Evolutionary conservation across 2,329 filamentous ascomycete genomes (phyloP).

Genomic region (Bertia moriformis): DNA sequence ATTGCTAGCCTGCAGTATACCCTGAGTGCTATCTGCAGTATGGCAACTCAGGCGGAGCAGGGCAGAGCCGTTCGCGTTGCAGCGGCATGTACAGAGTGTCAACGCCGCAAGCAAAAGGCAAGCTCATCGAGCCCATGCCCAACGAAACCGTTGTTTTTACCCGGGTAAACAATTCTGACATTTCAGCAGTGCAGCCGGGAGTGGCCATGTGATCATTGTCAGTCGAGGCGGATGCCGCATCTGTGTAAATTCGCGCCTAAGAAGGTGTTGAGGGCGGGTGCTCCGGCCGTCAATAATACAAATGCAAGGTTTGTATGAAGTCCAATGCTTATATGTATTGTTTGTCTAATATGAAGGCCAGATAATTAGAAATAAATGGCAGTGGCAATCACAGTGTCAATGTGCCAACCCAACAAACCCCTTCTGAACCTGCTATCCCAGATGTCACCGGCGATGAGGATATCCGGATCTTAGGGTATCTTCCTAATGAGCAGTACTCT

Average conservation of each 20-base stretch:
- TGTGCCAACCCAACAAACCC: too few relatives aligned
- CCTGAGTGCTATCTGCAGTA: too few relatives aligned
- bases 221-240: conserved; percentile 28
- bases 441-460: conserved; percentile 5
- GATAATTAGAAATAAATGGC: too few relatives aligned
- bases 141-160: conserved; percentile 2
- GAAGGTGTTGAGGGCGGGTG: not conserved
- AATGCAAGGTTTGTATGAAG: not conserved
- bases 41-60: conserved; percentile 8
- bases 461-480: conserved; percentile 8
- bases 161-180: not conserved
- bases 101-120: conserved; percentile 33
- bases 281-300: not conserved
- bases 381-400: too few relatives aligned
- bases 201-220: conserved; percentile 35
- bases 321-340: too few relatives aligned
- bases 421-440: too few relatives aligned
- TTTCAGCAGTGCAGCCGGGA: conserved; percentile 26
- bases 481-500: conserved; percentile 3
- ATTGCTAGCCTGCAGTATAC: too few relatives aligned
- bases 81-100: conserved; percentile 28
- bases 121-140: conserved; percentile 5
- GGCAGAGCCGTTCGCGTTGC: conserved; percentile 10
- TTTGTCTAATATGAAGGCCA: too few relatives aligned
- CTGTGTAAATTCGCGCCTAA: conserved; percentile 23